These are phyloP conservation scores for Chrysopogon serrulatus DNA, from an alignment of 176 grass and related monocot species.

Conservation along the genomic window DNA sequence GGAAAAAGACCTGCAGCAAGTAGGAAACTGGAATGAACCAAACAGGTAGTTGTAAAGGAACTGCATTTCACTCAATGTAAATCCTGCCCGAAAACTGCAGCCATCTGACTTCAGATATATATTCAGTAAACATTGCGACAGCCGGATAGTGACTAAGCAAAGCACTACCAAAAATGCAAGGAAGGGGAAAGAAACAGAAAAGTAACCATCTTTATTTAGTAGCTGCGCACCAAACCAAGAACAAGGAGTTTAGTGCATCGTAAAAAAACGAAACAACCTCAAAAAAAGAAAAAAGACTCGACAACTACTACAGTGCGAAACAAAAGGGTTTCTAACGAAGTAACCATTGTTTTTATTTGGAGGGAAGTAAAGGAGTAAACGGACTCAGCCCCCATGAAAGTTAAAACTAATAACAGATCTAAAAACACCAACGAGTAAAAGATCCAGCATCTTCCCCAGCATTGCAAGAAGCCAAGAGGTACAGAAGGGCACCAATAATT, in stretches of 20 bases:
- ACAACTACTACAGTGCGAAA: background rate
- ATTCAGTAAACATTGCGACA: background rate
- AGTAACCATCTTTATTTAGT: background rate
- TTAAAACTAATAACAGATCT: slow-evolving; percentile 3
- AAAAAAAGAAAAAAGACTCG: background rate
- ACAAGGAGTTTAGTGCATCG: background rate
- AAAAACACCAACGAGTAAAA: background rate
- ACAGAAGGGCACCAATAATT: slow-evolving; percentile 19
- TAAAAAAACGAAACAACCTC: background rate
- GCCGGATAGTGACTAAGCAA: background rate
- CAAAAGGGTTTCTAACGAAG: background rate
- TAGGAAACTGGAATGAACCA: background rate
- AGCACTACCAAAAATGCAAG: background rate
- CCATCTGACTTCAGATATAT: background rate
- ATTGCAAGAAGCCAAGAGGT: slow-evolving; percentile 23
- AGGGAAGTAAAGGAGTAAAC: background rate
- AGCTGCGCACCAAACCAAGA: background rate
- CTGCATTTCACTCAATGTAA: background rate
- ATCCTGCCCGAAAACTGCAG: background rate
- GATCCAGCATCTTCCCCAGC: background rate
- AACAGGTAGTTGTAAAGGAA: background rate
- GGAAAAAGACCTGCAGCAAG: slow-evolving; percentile 3
- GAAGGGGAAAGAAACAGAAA: background rate
- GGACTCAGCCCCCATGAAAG: background rate
- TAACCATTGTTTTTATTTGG: background rate